Percentiles rank a stretch among this genome's conserved stretches.
Evolutionary conservation across 139 green algal genomes (phyloP).

Genomic region (Tetratostichococcus sp.): DNA sequence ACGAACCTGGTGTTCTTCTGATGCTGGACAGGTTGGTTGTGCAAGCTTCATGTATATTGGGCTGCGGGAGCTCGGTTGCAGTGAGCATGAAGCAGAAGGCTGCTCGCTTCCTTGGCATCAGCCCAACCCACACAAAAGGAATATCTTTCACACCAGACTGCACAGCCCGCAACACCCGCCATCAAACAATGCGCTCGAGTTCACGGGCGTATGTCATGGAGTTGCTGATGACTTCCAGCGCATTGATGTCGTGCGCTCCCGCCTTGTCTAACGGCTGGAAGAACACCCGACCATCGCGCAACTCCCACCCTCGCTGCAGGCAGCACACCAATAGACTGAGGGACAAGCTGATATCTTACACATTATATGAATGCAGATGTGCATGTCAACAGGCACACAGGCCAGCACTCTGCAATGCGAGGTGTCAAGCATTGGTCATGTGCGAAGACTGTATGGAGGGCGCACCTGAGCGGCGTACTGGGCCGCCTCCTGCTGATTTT

Average conservation of each 20-base stretch:
- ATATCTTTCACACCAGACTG: too few relatives aligned
- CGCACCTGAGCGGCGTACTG: conserved; percentile 54
- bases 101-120: too few relatives aligned
- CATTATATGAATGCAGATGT: not conserved
- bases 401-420: not conserved
- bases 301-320: conserved; percentile 68
- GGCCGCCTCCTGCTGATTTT: conserved; percentile 45
- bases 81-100: too few relatives aligned
- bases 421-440: too few relatives aligned
- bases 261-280: conserved; percentile 42
- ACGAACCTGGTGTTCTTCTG: conserved; percentile 21
- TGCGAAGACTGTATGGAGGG: not conserved
- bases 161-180: too few relatives aligned
- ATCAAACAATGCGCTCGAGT: conserved; percentile 92
- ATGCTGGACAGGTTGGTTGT: too few relatives aligned
- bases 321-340: not conserved
- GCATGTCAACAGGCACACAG: not conserved
- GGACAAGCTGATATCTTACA: not conserved
- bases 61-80: too few relatives aligned
- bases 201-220: conserved; percentile 89
- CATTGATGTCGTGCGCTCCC: conserved; percentile 20
- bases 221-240: conserved; percentile 79
- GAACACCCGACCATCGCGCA: conserved; percentile 42
- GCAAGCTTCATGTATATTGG: too few relatives aligned
- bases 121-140: too few relatives aligned